Evolutionary conservation across 805 yeast genomes (phyloP), one percentile per base, ranked within the genome.

Genomic region (Sugiyamaella qingdaonensis): DNA sequence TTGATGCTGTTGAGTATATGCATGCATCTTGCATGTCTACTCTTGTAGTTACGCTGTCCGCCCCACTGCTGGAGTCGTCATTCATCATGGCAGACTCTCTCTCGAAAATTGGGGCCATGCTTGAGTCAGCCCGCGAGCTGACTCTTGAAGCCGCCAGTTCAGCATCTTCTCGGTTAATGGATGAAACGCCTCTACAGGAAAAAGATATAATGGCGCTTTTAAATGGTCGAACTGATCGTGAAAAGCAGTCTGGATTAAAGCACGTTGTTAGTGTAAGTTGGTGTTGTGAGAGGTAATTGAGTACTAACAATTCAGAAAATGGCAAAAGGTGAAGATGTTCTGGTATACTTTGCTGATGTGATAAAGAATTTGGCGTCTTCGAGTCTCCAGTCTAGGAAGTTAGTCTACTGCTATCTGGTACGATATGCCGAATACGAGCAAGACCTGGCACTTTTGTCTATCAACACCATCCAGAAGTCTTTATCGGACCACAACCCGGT

Each of bases 401-500:
- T 92, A 65, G 96, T 90, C 1, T 81, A 88, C 68, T 75, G 85
- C 0, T 88, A 88, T 60, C 70, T 94, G 47, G 72, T 84, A 42
- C 76, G 86, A 52, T 89, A 81, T 66, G 94, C 96, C 21, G 95
- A 88, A 57, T 68, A 75, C 52, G 91, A 88, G 60, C 96, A 94
- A 9, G 96, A 91, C 66, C 78, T 88, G n/a, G 94, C 98, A 1
- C 76, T 94, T 18, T 74, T 94, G 45, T 82, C 96, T 0, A 87
- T 94, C 58, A 94, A 94, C 68, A 87, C 97, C 0, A 86, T 94
- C 47, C 99, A 94, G 67, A 89, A 87, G 68, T 77, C 88, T 1
- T 70, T 92, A 29, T 73, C 78, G 9, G 96, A 89, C 61, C 81
- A 81, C 58, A 78, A 78, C 55, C 85, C 95, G 1, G 76, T 80